phyloP scores from a whole-genome alignment of 2,329 filamentous ascomycete genomes.

The Alternaria infectoria region DNA sequence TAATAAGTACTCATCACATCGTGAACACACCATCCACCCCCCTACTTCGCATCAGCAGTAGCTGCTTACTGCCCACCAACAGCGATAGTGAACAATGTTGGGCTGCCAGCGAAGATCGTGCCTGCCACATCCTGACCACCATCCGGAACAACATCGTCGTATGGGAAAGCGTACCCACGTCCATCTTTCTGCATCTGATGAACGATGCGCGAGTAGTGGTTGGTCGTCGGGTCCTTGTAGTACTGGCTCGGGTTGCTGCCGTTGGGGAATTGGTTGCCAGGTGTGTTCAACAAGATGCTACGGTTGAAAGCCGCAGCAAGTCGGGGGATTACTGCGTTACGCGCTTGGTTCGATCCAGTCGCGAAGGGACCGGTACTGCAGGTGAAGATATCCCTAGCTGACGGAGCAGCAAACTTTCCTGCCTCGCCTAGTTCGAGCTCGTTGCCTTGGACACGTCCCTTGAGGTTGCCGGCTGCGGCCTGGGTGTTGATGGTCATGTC shows the following conservation, averaged over 20 bases:
- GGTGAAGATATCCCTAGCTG: conserved; percentile 67
- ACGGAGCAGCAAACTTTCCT: conserved; percentile 62
- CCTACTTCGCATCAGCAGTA: neutral
- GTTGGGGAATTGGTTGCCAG: conserved; percentile 47
- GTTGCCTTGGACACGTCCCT: conserved; percentile 54
- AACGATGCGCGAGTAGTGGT: conserved; percentile 67
- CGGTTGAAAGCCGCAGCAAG: conserved; percentile 78
- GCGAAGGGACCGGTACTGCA: conserved; percentile 70
- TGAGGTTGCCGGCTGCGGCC: conserved; percentile 61
- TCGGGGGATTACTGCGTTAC: conserved; percentile 71
- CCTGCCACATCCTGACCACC: conserved; percentile 63
- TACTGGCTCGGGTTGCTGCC: conserved; percentile 39
- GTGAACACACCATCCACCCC: neutral
- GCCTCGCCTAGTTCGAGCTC: conserved; percentile 52
- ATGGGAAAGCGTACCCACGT: conserved; percentile 70
- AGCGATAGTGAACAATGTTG: conserved; percentile 54
- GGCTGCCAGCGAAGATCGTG: conserved; percentile 56
- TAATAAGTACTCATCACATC: neutral
- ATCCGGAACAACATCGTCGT: conserved; percentile 69
- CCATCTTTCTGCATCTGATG: conserved; percentile 66
- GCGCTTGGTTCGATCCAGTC: conserved; percentile 49
- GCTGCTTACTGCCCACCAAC: conserved; percentile 51
- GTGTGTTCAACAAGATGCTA: conserved; percentile 65
- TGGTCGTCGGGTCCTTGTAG: conserved; percentile 49
- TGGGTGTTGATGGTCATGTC: conserved; percentile 69